A percentile compares a stretch with the other conserved stretches of the same genome.
Evolutionary conservation across 163 green algal species (phyloP).

Genomic region (Chlamydomonas reinhardtii): DNA sequence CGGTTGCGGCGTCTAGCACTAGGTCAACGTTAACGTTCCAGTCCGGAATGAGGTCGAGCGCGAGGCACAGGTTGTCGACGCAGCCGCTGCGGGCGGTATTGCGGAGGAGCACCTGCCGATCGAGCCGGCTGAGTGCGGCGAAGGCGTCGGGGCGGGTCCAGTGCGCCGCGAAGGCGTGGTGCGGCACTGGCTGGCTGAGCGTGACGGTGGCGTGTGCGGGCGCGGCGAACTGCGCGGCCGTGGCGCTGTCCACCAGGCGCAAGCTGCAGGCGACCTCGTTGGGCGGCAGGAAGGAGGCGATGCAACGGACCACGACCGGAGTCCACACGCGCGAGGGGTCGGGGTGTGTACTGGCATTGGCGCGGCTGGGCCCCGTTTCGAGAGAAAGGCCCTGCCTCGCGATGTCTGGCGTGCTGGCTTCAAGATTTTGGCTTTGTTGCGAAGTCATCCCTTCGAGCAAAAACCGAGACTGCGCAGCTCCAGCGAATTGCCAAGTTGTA

Average conservation of each 20-base stretch:
- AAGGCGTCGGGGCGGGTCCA: neutral
- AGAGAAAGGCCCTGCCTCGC: no score
- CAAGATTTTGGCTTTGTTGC: no score
- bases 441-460: no score
- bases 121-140: neutral
- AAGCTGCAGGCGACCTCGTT: neutral
- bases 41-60: no score
- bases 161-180: neutral
- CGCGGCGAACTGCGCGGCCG: neutral
- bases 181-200: neutral
- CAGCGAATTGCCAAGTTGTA: no score
- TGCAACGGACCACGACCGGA: neutral
- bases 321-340: no score
- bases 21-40: no score
- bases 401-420: no score
- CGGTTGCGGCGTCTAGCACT: no score
- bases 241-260: neutral
- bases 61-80: neutral
- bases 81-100: neutral
- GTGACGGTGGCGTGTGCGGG: neutral
- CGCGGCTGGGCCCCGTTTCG: no score
- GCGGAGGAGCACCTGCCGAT: neutral
- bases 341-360: no score
- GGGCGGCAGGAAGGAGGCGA: neutral
- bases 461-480: no score